Percentiles rank a stretch among this genome's conserved stretches.
Evolutionary conservation across 306 rosid genomes (phyloP).

Genomic region (Hippophae gyantsensis): DNA sequence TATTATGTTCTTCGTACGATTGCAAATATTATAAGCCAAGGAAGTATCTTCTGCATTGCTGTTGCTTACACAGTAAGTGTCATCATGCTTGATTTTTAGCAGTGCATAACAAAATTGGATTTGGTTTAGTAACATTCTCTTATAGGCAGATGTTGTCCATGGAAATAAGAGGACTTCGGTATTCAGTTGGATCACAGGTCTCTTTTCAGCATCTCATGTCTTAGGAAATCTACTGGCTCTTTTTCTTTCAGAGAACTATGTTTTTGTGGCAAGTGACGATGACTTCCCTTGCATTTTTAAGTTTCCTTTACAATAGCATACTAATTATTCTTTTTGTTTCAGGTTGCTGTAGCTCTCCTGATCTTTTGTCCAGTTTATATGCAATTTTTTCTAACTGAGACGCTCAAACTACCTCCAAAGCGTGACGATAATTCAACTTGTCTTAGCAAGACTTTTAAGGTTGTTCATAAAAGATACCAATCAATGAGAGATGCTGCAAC

Average conservation of each 20-base stretch:
- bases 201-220: constrained; percentile 54
- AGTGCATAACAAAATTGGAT: background rate
- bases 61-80: constrained; percentile 51
- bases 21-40: constrained; percentile 55
- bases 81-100: background rate
- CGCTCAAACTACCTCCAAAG: constrained; percentile 25
- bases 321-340: constrained; percentile 17
- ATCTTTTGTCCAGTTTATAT: constrained; percentile 50
- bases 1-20: constrained; percentile 48
- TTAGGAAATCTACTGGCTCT: constrained; percentile 48
- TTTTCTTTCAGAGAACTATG: constrained; percentile 41
- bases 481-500: constrained; percentile 55
- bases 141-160: constrained; percentile 54
- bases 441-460: constrained; percentile 28
- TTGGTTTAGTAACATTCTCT: constrained; percentile 12
- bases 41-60: constrained; percentile 58
- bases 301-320: background rate
- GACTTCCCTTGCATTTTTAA: background rate
- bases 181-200: constrained; percentile 64
- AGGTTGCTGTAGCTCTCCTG: constrained; percentile 62
- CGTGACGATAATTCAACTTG: constrained; percentile 25
- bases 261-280: constrained; percentile 31
- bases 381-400: constrained; percentile 62
- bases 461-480: constrained; percentile 38
- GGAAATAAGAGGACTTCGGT: constrained; percentile 45